Evolutionary conservation across 2,329 filamentous ascomycete species (phyloP).

Genomic region (Aspergillus transmontanensis): DNA sequence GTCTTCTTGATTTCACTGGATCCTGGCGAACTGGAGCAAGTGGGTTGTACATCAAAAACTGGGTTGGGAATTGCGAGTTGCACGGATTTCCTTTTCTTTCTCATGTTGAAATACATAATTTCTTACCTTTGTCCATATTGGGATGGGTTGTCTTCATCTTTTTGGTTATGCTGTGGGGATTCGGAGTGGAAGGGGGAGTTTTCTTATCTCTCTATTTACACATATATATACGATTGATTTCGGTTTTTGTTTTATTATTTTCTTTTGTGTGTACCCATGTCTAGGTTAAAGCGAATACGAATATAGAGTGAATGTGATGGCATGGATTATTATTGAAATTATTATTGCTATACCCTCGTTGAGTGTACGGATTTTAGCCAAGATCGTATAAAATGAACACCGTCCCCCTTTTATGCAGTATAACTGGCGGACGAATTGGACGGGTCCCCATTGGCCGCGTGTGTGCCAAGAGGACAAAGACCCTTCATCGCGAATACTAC

Average conservation of each 20-base stretch:
- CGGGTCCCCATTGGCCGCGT: background rate
- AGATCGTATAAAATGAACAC: no score
- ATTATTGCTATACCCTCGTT: background rate
- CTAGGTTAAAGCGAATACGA: background rate
- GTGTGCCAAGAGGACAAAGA: slow-evolving; percentile 7
- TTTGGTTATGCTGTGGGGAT: slow-evolving; percentile 12
- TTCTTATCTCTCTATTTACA: slow-evolving; percentile 9
- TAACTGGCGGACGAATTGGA: background rate
- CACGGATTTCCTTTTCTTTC: slow-evolving; percentile 9
- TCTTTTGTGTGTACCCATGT: slow-evolving; percentile 8
- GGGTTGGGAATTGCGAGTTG: background rate
- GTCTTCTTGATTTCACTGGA: slow-evolving; percentile 8
- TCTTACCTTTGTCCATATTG: background rate
- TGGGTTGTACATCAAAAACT: slow-evolving; percentile 14
- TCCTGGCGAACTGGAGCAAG: slow-evolving; percentile 15
- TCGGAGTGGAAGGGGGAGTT: slow-evolving; percentile 7
- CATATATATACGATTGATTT: slow-evolving; percentile 23
- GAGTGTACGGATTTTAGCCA: no score
- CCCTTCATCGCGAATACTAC: background rate
- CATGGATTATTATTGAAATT: background rate
- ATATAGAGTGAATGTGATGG: background rate
- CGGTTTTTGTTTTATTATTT: slow-evolving; percentile 10
- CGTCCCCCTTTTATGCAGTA: no score
- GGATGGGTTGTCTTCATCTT: slow-evolving; percentile 6
- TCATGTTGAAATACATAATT: background rate